Base-by-base conservation (phyloP, 495 filamentous ascomycete genomes). In the Xylaria acuta region DNA sequence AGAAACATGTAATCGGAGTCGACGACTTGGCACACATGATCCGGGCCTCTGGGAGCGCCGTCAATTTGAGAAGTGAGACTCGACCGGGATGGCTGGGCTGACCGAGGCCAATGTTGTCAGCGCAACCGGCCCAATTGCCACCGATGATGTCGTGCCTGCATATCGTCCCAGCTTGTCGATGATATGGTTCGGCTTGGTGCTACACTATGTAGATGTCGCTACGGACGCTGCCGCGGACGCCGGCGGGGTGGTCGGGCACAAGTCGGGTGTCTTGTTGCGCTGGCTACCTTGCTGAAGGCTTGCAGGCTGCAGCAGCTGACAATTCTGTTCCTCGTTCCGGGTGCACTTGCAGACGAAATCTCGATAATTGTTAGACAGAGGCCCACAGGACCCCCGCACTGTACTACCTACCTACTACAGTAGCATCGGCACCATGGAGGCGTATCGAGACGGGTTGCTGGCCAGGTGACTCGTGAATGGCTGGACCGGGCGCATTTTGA, bases 11-110 rank as follows among this genome's bases (percentile, higher is more conserved):
- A 40, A 32, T 22, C 65, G 49, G 65, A 67, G 49, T 56, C 20
- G 34, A 49, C 65, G 65, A 20, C 65, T 67, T 67, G 65, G 65
- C 65, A 56, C 65, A 34, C 6, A 27, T 67, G 47, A 56, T 22
- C 65, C 65, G n/a, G 41, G 49, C 36, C 49, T 56, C 22, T 67
- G 47, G 49, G 22, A 53, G 30, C 30, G 43, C 18, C 27, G 41
- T 34, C 53, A 8, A 4, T 56, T 32, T 32, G 53, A 38, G 27
- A 18, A 3, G 25, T 32, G 53, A 56, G 53, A 56, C 53, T 66
- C 5, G 49, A 14, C 32, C n/a, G n/a, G 65, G 34, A 7, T 67
- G 65, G 49, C 47, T 56, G 65, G 49, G 65, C 12, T 67, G 47
- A 32, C 47, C 49, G 47, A 67, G 30, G 1, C 43, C 45, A 47